Evolutionary conservation across 1,139 yeast genomes (phyloP).

Genomic region (Fermentozyma sake): DNA sequence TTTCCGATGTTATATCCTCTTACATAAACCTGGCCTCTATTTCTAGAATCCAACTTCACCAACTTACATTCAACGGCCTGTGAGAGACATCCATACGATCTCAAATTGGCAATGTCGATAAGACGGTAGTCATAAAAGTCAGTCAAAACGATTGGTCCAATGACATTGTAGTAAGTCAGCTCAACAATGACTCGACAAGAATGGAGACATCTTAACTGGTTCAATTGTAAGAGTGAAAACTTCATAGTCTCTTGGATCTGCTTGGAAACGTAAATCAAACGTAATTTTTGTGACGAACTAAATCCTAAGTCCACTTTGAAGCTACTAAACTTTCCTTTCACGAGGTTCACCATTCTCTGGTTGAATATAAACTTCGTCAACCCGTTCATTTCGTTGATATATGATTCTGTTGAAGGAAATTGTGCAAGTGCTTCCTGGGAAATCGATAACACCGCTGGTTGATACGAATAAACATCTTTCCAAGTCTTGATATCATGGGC

Average conservation of each 20-base stretch:
- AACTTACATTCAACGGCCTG: slow-evolving; percentile 51
- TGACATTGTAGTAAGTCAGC: slow-evolving; percentile 37
- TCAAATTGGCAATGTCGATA: slow-evolving; percentile 10
- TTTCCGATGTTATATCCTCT: slow-evolving; percentile 70
- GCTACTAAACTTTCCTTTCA: slow-evolving; percentile 28
- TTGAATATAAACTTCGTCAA: slow-evolving; percentile 13
- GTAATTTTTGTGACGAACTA: slow-evolving; percentile 19
- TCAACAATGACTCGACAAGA: slow-evolving; percentile 54
- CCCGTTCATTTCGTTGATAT: slow-evolving; percentile 8
- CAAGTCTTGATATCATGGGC: slow-evolving; percentile 10
- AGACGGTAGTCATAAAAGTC: slow-evolving; percentile 63
- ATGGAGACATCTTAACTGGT: slow-evolving; percentile 40
- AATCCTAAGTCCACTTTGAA: slow-evolving; percentile 5
- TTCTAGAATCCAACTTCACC: slow-evolving; percentile 23
- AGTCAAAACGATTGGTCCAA: slow-evolving; percentile 58
- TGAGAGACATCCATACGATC: slow-evolving; percentile 42
- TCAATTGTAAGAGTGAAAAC: slow-evolving; percentile 29
- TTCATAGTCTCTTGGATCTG: slow-evolving; percentile 10
- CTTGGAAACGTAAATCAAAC: slow-evolving; percentile 40
- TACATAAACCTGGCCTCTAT: slow-evolving; percentile 48
- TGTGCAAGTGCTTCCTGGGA: slow-evolving; percentile 11
- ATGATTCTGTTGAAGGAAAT: slow-evolving; percentile 8
- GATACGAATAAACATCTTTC: slow-evolving; percentile 9
- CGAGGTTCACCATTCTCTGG: slow-evolving; percentile 19
- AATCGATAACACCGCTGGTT: slow-evolving; percentile 24